Base-by-base conservation (phyloP, 306 rosid species). In the Dryas drummondii region DNA sequence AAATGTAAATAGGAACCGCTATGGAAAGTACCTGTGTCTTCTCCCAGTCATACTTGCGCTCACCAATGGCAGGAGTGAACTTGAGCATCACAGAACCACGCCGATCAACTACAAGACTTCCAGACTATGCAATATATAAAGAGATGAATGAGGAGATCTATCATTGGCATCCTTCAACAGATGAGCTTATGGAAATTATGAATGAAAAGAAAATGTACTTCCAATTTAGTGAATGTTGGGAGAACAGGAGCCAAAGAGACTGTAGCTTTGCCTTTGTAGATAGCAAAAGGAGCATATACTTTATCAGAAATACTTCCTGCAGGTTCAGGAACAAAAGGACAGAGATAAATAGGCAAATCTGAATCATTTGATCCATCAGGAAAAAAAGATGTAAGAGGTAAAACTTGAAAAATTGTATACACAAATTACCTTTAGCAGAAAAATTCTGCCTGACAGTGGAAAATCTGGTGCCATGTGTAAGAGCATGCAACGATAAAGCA, bases 201-300 rank as follows among this genome's bases (percentile, higher is more conserved):
- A 65, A 7, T 63, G 74, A 69, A 66, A 55, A 64, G 46, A 44
- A 17, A 73, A 16, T 83, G 76, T 81, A 91, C 98, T 15, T 85
- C 82, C 83, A 87, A 81, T 77, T 86, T 88, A 13, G 93, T 84
- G 80, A 94, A 94, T 81, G 93, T 94, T 45, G 96, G 98, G 54
- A 87, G 93, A 81, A 83, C 15, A 65, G 98, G 98, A 61, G 32
- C 57, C 76, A 94, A 73, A 76, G 93, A 87, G 76, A 94, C 81
- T 9, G 96, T 90, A 76, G 96, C 98, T 91, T 91, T 94, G 66
- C 98, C 98, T 87, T 91, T 91, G 84, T 64, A 94, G 65, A 94
- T 87, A 71, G 78, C 54, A 85, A 87, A 91, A 22, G 97, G 78
- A 78, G 90, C 98, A 83, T 62, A 80, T 72, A 87, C 62, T n/a